These are phyloP conservation scores for Naegleria fowleri DNA, from an alignment of 208 protist genomes.

Conservation along the genomic window DNA sequence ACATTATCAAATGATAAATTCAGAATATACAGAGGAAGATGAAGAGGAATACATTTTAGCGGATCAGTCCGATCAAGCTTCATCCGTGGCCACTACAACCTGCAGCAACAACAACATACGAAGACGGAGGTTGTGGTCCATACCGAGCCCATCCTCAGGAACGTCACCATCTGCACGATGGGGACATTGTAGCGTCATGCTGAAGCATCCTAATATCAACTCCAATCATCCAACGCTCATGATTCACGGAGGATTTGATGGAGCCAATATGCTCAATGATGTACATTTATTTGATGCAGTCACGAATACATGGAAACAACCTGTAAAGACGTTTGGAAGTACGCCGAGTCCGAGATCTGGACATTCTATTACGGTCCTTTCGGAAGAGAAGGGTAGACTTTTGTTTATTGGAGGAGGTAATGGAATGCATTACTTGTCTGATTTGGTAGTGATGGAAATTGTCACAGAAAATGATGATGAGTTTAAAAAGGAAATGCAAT, in stretches of 20 bases:
- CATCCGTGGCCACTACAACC: not conserved
- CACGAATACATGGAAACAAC: not conserved
- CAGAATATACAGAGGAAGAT: not conserved
- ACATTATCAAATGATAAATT: not conserved
- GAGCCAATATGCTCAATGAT: not conserved
- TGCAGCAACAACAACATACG: too few species aligned
- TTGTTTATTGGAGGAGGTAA: not conserved
- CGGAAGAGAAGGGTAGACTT: not conserved
- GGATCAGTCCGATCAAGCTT: not conserved
- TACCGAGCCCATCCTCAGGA: not conserved
- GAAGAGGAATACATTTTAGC: not conserved
- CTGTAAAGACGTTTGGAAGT: not conserved
- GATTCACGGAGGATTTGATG: conserved; percentile 11
- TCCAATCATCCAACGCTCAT: not conserved
- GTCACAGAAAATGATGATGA: not conserved
- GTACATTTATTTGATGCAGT: not conserved
- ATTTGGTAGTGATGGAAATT: not conserved
- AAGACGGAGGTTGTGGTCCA: not conserved
- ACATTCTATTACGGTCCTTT: not conserved
- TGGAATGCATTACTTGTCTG: not conserved
- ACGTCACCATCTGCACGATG: not conserved
- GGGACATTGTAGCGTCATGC: not conserved
- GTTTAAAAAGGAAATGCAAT: not conserved
- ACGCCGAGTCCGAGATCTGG: not conserved
- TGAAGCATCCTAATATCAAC: not conserved